Evolutionary conservation across 106 monocot species (phyloP).

Genomic region (Phalaenopsis equestris): DNA sequence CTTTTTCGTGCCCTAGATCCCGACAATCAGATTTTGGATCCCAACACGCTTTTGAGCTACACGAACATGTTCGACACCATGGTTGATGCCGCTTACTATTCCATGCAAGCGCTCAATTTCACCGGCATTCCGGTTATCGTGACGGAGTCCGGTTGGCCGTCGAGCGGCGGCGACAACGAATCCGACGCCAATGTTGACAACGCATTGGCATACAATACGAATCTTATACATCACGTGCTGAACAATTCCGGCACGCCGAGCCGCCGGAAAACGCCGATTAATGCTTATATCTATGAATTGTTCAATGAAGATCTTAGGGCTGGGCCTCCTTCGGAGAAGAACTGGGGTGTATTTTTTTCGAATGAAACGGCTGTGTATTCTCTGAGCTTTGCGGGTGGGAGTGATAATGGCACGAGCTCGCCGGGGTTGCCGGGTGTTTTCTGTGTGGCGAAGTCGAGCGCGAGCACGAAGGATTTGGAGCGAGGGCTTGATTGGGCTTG

Average conservation of each 20-base stretch:
- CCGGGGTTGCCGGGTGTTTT: constrained; percentile 36
- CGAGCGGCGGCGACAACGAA: constrained; percentile 46
- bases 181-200: constrained; percentile 65
- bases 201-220: constrained; percentile 71
- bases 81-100: constrained; percentile 82
- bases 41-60: constrained; percentile 66
- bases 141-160: constrained; percentile 85
- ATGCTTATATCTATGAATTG: constrained; percentile 61
- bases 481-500: constrained; percentile 87
- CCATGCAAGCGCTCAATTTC: constrained; percentile 75
- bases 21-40: constrained; percentile 56
- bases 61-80: constrained; percentile 88
- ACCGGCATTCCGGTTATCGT: constrained; percentile 60
- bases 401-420: constrained; percentile 13
- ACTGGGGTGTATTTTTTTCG: constrained; percentile 69
- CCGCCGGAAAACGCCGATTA: constrained; percentile 33
- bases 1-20: constrained; percentile 53
- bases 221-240: constrained; percentile 58
- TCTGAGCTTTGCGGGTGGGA: constrained; percentile 27
- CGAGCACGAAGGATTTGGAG: constrained; percentile 35
- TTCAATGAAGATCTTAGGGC: constrained; percentile 71
- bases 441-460: constrained; percentile 70
- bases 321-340: constrained; percentile 49
- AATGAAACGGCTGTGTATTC: constrained; percentile 61
- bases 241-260: constrained; percentile 60